These are phyloP conservation scores for Aureobasidium vineae DNA, from an alignment of 2,329 filamentous ascomycete species.

Conservation along the genomic window DNA sequence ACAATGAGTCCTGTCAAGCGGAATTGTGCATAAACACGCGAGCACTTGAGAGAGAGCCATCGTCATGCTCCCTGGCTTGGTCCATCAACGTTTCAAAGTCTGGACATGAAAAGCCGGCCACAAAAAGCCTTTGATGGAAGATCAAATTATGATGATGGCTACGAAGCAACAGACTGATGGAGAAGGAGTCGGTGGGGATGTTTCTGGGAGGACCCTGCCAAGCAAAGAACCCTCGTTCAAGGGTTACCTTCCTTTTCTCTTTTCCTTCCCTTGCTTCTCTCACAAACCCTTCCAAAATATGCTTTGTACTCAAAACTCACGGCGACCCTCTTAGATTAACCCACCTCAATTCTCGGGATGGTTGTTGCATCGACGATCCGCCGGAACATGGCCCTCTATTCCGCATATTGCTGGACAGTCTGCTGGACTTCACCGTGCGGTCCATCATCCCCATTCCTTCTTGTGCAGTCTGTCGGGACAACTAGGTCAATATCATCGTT, in stretches of 20 bases:
- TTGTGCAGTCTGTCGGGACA: neutral
- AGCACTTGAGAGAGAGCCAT: neutral
- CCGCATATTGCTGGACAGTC: slow-evolving; percentile 1
- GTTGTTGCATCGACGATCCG: neutral
- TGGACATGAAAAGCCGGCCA: too few species aligned
- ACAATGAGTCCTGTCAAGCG: neutral
- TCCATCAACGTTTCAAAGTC: neutral
- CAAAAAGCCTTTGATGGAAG: too few species aligned
- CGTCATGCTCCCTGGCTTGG: neutral
- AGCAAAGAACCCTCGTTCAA: neutral
- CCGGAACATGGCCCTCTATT: neutral
- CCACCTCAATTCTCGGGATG: too few species aligned
- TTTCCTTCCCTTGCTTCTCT: neutral
- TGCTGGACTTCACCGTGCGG: neutral
- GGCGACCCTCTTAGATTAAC: neutral
- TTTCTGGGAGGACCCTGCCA: neutral
- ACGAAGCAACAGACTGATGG: too few species aligned
- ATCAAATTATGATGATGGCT: too few species aligned
- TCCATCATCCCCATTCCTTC: neutral
- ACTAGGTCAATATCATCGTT: neutral
- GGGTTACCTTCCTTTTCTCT: neutral
- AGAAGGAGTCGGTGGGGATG: neutral
- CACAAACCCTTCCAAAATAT: neutral
- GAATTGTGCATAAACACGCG: neutral
- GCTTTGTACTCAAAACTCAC: neutral